Percentiles rank a stretch among this genome's conserved stretches.
Conservation (phyloP, 202 grass and related monocot genomes). For the Bolboschoenoplectus hybrid region DNA sequence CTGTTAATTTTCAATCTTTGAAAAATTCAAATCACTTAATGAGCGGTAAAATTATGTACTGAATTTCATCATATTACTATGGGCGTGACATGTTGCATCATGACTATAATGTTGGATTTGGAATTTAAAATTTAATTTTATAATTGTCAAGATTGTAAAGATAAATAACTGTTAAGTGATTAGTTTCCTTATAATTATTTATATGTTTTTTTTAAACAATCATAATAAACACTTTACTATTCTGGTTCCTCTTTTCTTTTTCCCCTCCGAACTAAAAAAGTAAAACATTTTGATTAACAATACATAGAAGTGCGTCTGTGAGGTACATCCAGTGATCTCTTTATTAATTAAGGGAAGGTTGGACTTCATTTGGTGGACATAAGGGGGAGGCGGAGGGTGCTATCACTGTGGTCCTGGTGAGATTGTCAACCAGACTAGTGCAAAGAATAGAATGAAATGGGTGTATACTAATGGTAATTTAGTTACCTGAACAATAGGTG, state of each 20-base stretch:
- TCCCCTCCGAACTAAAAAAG: neutral
- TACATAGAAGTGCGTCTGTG: neutral
- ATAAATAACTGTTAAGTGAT: neutral
- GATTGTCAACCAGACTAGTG: neutral
- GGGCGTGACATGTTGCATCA: too few species aligned
- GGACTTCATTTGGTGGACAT: neutral
- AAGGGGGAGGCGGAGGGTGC: neutral
- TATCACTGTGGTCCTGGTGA: neutral
- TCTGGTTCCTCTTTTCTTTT: neutral
- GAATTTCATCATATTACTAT: too few species aligned
- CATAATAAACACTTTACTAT: neutral
- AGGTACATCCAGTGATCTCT: neutral
- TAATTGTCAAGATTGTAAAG: too few species aligned
- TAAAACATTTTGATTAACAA: neutral
- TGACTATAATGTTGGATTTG: too few species aligned
- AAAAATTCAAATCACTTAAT: too few species aligned
- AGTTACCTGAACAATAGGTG: conserved; percentile 67
- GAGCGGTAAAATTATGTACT: too few species aligned
- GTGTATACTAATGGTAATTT: neutral
- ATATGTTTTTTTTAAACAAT: neutral
- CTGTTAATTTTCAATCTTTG: neutral
- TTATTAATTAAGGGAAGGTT: neutral
- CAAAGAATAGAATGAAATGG: neutral
- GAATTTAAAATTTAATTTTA: too few species aligned
- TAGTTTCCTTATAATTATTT: neutral